Base-by-base conservation (phyloP, 164 flowering plant genomes). In the Magnolia officinalis region DNA sequence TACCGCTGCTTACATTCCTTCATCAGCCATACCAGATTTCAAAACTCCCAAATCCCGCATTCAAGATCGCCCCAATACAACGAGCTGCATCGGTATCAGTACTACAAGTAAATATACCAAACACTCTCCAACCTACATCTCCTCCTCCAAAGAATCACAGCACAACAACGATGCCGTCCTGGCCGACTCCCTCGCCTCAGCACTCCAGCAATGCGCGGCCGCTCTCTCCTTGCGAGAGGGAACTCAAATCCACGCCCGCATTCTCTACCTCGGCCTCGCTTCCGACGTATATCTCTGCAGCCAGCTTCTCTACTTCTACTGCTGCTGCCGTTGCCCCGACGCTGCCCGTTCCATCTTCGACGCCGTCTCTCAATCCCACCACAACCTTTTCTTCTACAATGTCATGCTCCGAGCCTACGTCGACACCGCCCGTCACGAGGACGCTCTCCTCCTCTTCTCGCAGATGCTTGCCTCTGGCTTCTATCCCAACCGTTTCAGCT, bases 281-380 rank as follows among this genome's bases (percentile, higher is more conserved):
- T 8, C 10, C 13, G 75, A 81, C 49, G 69, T 75, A 58, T 81
- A 67, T 63, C 45, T 81, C 29, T 72, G 81, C 50, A 81, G 83
- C 77, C 78, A 82, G 72, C 81, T 82, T 26, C 78, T 82, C 52
- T 71, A 69, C 70, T 74, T 82, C 69, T 82, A 82, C 24, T 70
- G 20, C 72, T 31, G 70, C 59, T 67, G 72, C 70, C 61, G 75
- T 0, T 76, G 67, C 8, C 77, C 72, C 5, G 70, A 73, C 10
- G 74, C 74, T 2, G 84, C 81, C 58, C 79, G 76, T 19, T 65
- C 72, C 61, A 16, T 78, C 20, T 81, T 75, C 59, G 63, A 77
- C 50, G 23, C 72, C 6, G 66, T 70, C 45, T 75, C 75, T 0
- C 1, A 21, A 52, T 19, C 16, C 45, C 14, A 49, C 6, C 80